Percentiles rank a stretch among this genome's conserved stretches.
phyloP scores from a whole-genome alignment of 768 basidiomycete genomes.

The Tephrocybe sp. region DNA sequence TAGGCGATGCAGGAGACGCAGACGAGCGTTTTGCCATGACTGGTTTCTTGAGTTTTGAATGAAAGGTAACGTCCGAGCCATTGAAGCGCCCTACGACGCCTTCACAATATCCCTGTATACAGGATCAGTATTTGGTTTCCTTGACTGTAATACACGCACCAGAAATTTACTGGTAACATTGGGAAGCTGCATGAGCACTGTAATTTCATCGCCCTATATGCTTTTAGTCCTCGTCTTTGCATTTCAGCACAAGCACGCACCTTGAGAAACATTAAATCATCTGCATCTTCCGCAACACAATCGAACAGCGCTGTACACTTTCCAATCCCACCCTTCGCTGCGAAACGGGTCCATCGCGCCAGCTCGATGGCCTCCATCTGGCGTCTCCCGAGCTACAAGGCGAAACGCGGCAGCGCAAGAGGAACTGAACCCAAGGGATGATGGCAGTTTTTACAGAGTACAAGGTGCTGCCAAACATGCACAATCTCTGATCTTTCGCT shows the following conservation, averaged over 20 bases:
- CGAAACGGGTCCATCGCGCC: conserved; percentile 81
- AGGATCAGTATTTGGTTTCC: not conserved
- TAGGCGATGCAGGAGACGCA: conserved; percentile 14
- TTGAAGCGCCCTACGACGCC: conserved; percentile 80
- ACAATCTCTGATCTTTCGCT: not conserved
- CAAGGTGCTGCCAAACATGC: conserved; percentile 2
- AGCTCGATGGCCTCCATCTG: conserved; percentile 70
- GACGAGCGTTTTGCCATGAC: conserved; percentile 71
- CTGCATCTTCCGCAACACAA: conserved; percentile 68
- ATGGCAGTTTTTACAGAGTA: not conserved
- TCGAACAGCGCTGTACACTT: conserved; percentile 72
- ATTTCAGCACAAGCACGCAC: conserved; percentile 33
- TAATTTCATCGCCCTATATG: conserved; percentile 73
- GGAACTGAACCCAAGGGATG: not conserved
- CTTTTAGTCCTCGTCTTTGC: not conserved
- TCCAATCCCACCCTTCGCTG: conserved; percentile 82
- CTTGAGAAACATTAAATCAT: conserved; percentile 87
- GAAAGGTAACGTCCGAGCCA: conserved; percentile 62
- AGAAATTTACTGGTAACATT: conserved; percentile 54
- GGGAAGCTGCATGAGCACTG: conserved; percentile 68
- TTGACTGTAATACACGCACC: conserved; percentile 36
- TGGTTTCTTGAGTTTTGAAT: conserved; percentile 73
- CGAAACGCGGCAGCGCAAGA: not conserved
- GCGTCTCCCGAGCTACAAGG: not conserved
- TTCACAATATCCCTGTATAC: conserved; percentile 75